Evolutionary conservation across 148 eudicot species (phyloP).

Genomic region (Heliosperma pusillum): DNA sequence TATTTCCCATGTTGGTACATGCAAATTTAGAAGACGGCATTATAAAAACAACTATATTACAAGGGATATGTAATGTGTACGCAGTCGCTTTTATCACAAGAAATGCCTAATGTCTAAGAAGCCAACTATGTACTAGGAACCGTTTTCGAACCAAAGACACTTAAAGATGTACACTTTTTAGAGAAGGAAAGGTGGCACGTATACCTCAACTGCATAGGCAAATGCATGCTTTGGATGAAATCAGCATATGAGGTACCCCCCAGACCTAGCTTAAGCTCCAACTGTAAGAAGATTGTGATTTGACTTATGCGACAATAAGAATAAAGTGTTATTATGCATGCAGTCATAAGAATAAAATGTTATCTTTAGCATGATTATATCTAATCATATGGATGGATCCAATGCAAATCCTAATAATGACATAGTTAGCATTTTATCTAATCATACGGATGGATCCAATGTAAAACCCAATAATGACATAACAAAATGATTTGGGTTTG

Average conservation of each 20-base stretch:
- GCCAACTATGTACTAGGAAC: background rate
- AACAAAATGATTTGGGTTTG: too few species aligned
- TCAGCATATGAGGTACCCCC: conserved; percentile 91
- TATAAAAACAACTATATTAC: too few species aligned
- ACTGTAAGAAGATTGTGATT: conserved; percentile 30
- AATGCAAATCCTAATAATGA: background rate
- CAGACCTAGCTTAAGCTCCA: conserved; percentile 86
- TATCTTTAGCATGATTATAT: background rate
- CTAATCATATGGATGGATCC: background rate
- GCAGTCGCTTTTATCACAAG: too few species aligned
- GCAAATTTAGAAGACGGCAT: too few species aligned
- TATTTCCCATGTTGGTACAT: too few species aligned
- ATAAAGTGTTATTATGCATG: background rate
- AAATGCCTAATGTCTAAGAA: too few species aligned
- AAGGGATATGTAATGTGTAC: too few species aligned
- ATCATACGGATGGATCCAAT: too few species aligned
- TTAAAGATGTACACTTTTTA: background rate
- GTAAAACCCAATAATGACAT: too few species aligned
- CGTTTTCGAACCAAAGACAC: background rate
- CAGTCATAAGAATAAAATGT: background rate
- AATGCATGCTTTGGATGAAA: conserved; percentile 75
- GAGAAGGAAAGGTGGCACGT: conserved; percentile 3
- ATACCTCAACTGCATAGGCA: conserved; percentile 91
- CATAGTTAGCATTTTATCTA: background rate
- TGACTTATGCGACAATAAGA: background rate